phyloP scores from a whole-genome alignment of 108 stramenopile genomes.

The Bacterosira constricta region DNA sequence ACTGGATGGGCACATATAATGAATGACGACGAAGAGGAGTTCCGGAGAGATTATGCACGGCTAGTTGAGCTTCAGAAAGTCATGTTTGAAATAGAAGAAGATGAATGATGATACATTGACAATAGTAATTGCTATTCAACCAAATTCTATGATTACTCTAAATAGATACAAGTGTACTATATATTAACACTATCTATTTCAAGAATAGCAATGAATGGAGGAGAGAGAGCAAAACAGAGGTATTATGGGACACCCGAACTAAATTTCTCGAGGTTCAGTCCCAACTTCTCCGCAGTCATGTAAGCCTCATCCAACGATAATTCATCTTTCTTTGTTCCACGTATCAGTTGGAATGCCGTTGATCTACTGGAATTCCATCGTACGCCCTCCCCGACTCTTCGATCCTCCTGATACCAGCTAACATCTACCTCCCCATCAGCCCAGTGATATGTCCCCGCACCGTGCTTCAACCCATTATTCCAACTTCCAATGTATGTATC shows the following conservation, averaged over 20 bases:
- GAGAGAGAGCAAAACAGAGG: too few relatives aligned
- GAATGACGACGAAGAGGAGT: conserved; percentile 64
- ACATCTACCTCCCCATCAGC: conserved; percentile 55
- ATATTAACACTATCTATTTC: background rate
- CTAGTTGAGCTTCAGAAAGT: conserved; percentile 78
- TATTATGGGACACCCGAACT: conserved; percentile 23
- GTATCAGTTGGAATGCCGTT: conserved; percentile 38
- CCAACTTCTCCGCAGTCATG: conserved; percentile 38
- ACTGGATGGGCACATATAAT: conserved; percentile 86
- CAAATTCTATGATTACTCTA: too few relatives aligned
- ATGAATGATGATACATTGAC: background rate
- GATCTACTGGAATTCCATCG: conserved; percentile 42
- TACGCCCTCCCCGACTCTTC: conserved; percentile 41
- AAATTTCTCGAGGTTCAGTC: conserved; percentile 41
- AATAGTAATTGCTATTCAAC: background rate
- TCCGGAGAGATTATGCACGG: conserved; percentile 69
- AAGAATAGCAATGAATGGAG: too few relatives aligned
- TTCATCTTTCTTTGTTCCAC: conserved; percentile 47
- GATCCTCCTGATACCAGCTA: conserved; percentile 53
- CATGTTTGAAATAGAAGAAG: conserved; percentile 65
- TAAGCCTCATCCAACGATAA: conserved; percentile 46
- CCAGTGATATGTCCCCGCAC: conserved; percentile 56
- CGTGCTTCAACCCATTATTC: conserved; percentile 52
- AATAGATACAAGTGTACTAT: background rate
- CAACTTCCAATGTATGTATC: conserved; percentile 52